These are phyloP conservation scores for Penicillium hordei DNA, from an alignment of 2,329 filamentous ascomycete species.

Conservation along the genomic window DNA sequence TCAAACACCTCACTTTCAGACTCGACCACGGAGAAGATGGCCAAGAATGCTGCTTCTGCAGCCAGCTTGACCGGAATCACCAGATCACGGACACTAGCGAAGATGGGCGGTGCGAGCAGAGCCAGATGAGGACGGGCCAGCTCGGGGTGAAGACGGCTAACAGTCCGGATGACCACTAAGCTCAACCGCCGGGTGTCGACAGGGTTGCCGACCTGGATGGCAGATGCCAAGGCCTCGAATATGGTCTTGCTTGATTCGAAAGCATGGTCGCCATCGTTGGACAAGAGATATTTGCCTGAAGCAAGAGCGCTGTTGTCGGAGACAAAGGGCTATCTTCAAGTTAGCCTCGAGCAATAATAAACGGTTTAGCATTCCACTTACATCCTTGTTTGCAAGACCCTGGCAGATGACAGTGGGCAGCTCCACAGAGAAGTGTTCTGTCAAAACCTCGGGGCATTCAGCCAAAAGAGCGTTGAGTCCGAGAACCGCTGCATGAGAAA, in stretches of 20 bases:
- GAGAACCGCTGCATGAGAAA: constrained; percentile 76
- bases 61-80: constrained; percentile 95
- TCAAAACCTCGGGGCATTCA: constrained; percentile 71
- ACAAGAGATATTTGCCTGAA: constrained; percentile 84
- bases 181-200: constrained; percentile 81
- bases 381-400: constrained; percentile 74
- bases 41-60: constrained; percentile 89
- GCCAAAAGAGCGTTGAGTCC: constrained; percentile 85
- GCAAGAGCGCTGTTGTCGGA: constrained; percentile 86
- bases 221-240: constrained; percentile 72
- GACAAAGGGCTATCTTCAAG: constrained; percentile 64
- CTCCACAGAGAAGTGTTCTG: constrained; percentile 69
- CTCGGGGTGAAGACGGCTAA: constrained; percentile 75
- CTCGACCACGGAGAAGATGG: constrained; percentile 85
- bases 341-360: constrained; percentile 17
- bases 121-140: constrained; percentile 78
- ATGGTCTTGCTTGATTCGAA: constrained; percentile 78
- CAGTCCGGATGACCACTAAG: constrained; percentile 82
- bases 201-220: constrained; percentile 74
- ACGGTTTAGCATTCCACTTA: constrained; percentile 48
- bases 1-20: constrained; percentile 85
- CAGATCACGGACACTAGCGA: constrained; percentile 83
- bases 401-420: constrained; percentile 74
- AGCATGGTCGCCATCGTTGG: constrained; percentile 55
- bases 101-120: constrained; percentile 78